A percentile compares a stretch with the other conserved stretches of the same genome.
Conservation (phyloP, 2,329 filamentous ascomycete genomes). For the Talaromyces sp. region DNA sequence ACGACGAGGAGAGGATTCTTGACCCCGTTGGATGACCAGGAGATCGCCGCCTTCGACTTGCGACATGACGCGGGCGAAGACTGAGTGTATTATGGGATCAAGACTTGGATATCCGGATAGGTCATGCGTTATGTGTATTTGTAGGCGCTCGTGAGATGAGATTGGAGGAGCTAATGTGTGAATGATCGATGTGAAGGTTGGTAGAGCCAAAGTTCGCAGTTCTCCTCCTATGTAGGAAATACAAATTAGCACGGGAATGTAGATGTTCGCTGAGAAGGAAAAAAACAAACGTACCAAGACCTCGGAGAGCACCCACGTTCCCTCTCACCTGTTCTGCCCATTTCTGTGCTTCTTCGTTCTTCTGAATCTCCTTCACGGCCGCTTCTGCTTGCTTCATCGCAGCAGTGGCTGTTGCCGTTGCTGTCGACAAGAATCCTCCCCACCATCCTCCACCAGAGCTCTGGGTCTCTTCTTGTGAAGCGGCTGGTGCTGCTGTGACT, state of each 20-base stretch:
- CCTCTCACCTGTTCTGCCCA: slow-evolving; percentile 93
- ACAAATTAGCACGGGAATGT: background rate
- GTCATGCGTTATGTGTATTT: slow-evolving; percentile 97
- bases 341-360: slow-evolving; percentile 92
- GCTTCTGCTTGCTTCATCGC: slow-evolving; percentile 85
- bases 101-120: slow-evolving; percentile 90
- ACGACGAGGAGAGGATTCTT: slow-evolving; percentile 69
- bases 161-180: slow-evolving; percentile 95
- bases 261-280: no score
- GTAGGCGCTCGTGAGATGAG: slow-evolving; percentile 89
- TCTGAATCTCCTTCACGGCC: slow-evolving; percentile 88
- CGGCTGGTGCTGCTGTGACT: slow-evolving; percentile 30
- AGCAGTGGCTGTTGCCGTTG: slow-evolving; percentile 41
- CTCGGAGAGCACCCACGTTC: slow-evolving; percentile 73
- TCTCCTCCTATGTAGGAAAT: slow-evolving; percentile 63
- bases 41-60: slow-evolving; percentile 97
- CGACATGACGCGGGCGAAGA: slow-evolving; percentile 95
- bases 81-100: slow-evolving; percentile 83
- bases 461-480: slow-evolving; percentile 40
- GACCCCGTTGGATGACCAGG: slow-evolving; percentile 86
- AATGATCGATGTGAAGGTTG: slow-evolving; percentile 90
- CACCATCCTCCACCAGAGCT: slow-evolving; percentile 70
- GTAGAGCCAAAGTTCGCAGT: slow-evolving; percentile 76
- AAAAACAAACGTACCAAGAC: slow-evolving; percentile 58
- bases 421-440: slow-evolving; percentile 79